Evolutionary conservation across 495 filamentous ascomycete species (phyloP).

Genomic region (Patellaria atrata): DNA sequence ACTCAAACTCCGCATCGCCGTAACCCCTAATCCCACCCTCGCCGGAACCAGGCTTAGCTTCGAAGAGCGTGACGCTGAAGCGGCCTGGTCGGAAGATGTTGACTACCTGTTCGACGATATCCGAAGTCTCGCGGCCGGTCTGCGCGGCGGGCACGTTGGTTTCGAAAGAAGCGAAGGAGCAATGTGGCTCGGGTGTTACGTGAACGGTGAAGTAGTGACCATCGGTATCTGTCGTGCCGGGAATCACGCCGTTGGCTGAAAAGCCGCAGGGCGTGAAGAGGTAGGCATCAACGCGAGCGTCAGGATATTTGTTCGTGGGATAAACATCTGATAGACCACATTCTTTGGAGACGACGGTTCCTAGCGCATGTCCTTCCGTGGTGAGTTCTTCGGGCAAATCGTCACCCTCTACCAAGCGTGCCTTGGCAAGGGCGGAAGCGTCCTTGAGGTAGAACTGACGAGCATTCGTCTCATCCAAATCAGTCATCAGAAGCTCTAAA

Average conservation of each 20-base stretch:
- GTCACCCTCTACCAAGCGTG: conserved; percentile 42
- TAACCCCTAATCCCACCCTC: conserved; percentile 25
- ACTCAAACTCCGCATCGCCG: conserved; percentile 30
- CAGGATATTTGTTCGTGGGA: conserved; percentile 70
- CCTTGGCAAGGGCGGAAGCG: conserved; percentile 72
- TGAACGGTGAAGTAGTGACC: conserved; percentile 95
- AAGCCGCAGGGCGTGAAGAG: conserved; percentile 96
- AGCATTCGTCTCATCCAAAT: conserved; percentile 81
- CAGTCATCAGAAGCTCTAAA: conserved; percentile 95
- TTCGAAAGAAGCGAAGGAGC: conserved; percentile 98
- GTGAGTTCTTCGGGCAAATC: conserved; percentile 54
- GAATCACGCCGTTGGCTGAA: conserved; percentile 93
- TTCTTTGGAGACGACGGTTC: conserved; percentile 78
- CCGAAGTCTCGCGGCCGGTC: conserved; percentile 73
- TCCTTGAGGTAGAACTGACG: conserved; percentile 93
- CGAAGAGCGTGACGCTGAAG: conserved; percentile 95
- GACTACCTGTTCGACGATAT: conserved; percentile 86
- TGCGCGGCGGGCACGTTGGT: conserved; percentile 92
- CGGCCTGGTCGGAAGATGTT: conserved; percentile 89
- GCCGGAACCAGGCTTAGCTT: conserved; percentile 51
- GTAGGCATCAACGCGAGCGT: conserved; percentile 90
- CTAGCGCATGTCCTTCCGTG: conserved; percentile 88
- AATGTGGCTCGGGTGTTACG: conserved; percentile 93
- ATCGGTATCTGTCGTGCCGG: conserved; percentile 32
- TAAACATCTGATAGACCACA: conserved; percentile 89